Evolutionary conservation across 805 yeast genomes (phyloP).

Genomic region (Zygotorulaspora sp.): DNA sequence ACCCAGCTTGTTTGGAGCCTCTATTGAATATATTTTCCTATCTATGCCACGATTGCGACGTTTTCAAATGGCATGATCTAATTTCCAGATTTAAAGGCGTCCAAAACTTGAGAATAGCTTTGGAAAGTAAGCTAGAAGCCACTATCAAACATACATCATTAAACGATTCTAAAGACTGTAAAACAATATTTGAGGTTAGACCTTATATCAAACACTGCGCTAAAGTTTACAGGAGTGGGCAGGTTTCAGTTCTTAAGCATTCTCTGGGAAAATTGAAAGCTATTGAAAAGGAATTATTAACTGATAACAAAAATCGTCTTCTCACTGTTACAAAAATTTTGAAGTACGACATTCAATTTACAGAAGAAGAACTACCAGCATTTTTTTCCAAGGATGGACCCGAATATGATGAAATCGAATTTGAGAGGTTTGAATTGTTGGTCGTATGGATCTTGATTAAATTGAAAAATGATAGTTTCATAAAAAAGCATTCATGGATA

Average conservation of each 20-base stretch:
- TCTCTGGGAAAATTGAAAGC: slow-evolving; percentile 44
- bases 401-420: slow-evolving; percentile 42
- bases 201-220: slow-evolving; percentile 32
- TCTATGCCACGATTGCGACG: slow-evolving; percentile 35
- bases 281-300: slow-evolving; percentile 47
- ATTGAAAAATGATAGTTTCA: slow-evolving; percentile 11
- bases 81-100: slow-evolving; percentile 58
- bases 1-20: slow-evolving; percentile 15
- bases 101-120: slow-evolving; percentile 49
- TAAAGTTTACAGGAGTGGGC: slow-evolving; percentile 46
- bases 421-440: slow-evolving; percentile 45
- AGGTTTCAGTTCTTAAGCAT: slow-evolving; percentile 42
- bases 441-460: slow-evolving; percentile 35
- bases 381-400: slow-evolving; percentile 41
- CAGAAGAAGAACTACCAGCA: slow-evolving; percentile 43
- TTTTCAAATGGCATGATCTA: slow-evolving; percentile 35
- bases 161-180: slow-evolving; percentile 2
- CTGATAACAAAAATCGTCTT: slow-evolving; percentile 40
- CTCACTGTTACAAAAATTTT: slow-evolving; percentile 49
- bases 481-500: slow-evolving; percentile 21
- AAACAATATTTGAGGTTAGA: slow-evolving; percentile 9
- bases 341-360: slow-evolving; percentile 48
- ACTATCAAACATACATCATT: slow-evolving; percentile 14
- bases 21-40: slow-evolving; percentile 34
- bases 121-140: slow-evolving; percentile 43